Evolutionary conservation across 495 filamentous ascomycete genomes (phyloP), one percentile per base, ranked within the genome.

Genomic region (Penicillium paradoxum): DNA sequence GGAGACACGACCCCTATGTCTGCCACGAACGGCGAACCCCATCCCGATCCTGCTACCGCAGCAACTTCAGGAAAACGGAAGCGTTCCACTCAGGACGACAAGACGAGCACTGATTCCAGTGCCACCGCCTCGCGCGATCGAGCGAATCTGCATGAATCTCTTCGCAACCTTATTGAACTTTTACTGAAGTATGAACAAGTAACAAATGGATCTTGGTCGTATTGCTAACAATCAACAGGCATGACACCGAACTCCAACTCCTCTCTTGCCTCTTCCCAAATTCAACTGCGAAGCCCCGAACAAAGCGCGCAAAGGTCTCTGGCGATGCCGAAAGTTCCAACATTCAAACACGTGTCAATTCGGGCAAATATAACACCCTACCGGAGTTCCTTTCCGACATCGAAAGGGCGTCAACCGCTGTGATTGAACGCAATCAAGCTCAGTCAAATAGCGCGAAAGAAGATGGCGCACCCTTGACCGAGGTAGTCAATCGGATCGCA

Each of bases 381-480:
- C 73, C 77, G 29, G 76, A 79, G 34, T 73, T 80, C 21, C 43
- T 79, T 22, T 66, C 65, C 49, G 78, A 81, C 58, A 71, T 81
- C 36, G 74, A 79, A 37, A 69, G 63, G 51, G 78, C 77, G n/a
- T 74, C 71, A 15, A 53, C 71, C 27, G 64, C 67, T 9, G 63
- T 76, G 10, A 71, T 77, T 41, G 73, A 78, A 40, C 68, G 71
- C 45, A 69, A 72, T 37, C 70, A 74, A 57, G 57, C 57, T n/a
- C 68, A 67, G 45, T 53, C 65, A 30, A 63, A 64, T 60, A 67
- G 58, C 38, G 39, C 53, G 21, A 65, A 58, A 8, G 36, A 61
- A 9, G 69, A 75, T 30, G 66, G 66, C n/a, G 52, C 62, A 18
- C 64, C 73, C 13, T 49, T 71, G 33, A 69, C 63, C 9, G 68